phyloP scores from a whole-genome alignment of 495 filamentous ascomycete species.

The Diplogelasinospora grovesii region DNA sequence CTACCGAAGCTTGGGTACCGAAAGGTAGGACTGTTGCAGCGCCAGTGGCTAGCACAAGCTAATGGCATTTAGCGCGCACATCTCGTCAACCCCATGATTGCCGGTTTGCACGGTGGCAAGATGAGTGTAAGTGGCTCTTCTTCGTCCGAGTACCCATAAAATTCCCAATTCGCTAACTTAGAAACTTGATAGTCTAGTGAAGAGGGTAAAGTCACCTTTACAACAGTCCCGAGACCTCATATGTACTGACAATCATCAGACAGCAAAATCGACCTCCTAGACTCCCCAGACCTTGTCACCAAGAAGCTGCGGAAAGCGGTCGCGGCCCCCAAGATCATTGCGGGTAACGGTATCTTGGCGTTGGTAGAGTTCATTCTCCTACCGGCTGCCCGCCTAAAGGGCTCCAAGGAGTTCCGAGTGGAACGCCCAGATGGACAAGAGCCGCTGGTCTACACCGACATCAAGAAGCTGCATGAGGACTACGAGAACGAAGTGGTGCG shows the following conservation, averaged over 20 bases:
- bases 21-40: slow-evolving; percentile 30
- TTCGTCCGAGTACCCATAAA: too few relatives aligned
- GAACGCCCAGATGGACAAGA: slow-evolving; percentile 60
- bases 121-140: too few relatives aligned
- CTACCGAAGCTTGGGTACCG: slow-evolving; percentile 66
- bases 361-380: slow-evolving; percentile 83
- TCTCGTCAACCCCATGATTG: slow-evolving; percentile 86
- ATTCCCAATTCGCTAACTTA: too few relatives aligned
- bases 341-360: slow-evolving; percentile 77
- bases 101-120: slow-evolving; percentile 76
- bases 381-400: slow-evolving; percentile 53
- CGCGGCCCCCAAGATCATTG: slow-evolving; percentile 64
- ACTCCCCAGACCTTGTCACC: slow-evolving; percentile 59
- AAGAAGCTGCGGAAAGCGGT: slow-evolving; percentile 82
- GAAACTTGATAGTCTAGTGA: too few relatives aligned
- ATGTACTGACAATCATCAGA: slow-evolving; percentile 49
- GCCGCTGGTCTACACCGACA: slow-evolving; percentile 67
- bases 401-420: slow-evolving; percentile 46
- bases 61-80: slow-evolving; percentile 55
- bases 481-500: slow-evolving; percentile 74
- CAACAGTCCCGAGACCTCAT: too few relatives aligned
- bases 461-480: slow-evolving; percentile 65
- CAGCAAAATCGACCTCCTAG: slow-evolving; percentile 88
- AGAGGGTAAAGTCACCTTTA: too few relatives aligned
- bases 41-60: neutral